Conservation (phyloP, 2,329 filamentous ascomycete species). For the Colletotrichum caudatum region DNA sequence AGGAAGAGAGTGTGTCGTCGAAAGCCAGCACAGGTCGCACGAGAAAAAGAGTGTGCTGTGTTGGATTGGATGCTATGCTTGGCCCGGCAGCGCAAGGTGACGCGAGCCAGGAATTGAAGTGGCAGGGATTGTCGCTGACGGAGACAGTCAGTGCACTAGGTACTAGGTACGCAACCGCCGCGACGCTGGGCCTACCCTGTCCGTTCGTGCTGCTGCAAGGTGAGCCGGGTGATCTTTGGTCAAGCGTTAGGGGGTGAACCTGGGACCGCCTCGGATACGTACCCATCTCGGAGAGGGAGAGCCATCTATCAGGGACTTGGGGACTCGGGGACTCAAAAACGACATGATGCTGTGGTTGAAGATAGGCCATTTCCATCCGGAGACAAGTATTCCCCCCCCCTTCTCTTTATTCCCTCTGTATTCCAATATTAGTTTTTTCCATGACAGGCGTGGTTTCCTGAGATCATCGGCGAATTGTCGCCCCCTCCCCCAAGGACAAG, state of each 20-base stretch:
- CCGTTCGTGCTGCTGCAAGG: constrained; percentile 9
- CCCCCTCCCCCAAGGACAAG: background rate
- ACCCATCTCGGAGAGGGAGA: constrained; percentile 1
- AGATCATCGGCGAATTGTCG: background rate
- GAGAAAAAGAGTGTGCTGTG: constrained; percentile 24
- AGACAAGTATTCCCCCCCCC: background rate
- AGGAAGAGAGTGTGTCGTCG: constrained; percentile 35
- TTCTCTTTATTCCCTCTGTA: background rate
- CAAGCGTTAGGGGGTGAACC: constrained; percentile 31
- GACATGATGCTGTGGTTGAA: background rate
- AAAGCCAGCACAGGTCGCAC: constrained; percentile 33
- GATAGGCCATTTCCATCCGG: background rate
- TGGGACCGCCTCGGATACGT: constrained; percentile 13
- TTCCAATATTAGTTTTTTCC: background rate
- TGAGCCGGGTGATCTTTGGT: constrained; percentile 15
- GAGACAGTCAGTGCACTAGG: constrained; percentile 7
- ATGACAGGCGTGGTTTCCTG: background rate
- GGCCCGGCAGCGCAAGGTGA: constrained; percentile 31
- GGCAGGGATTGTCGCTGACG: constrained; percentile 34
- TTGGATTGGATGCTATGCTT: constrained; percentile 36
- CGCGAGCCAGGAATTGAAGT: constrained; percentile 34
- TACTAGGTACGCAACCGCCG: constrained; percentile 28
- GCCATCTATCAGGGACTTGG: background rate
- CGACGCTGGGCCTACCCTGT: background rate
- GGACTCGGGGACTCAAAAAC: background rate